Conservation (phyloP, 1,284 basidiomycete genomes). For the Ustilago sp. region DNA sequence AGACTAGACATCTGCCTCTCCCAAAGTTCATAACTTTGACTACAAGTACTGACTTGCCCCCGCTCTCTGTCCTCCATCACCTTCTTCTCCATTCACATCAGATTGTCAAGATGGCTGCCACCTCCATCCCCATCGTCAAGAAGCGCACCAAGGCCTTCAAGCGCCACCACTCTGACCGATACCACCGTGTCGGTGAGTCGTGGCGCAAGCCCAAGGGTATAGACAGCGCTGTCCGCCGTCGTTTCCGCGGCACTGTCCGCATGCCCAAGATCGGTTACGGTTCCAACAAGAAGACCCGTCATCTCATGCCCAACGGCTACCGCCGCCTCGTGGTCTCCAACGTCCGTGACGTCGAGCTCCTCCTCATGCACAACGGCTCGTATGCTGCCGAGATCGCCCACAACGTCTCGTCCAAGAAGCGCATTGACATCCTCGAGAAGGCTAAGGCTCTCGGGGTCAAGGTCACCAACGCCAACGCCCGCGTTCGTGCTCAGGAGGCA, state of each 20-base stretch:
- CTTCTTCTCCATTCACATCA: slow-evolving; percentile 1
- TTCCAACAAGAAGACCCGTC: slow-evolving; percentile 70
- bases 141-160: slow-evolving; percentile 69
- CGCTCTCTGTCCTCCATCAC: slow-evolving; percentile 5
- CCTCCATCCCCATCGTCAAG: slow-evolving; percentile 69
- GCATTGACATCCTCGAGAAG: slow-evolving; percentile 90
- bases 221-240: slow-evolving; percentile 66
- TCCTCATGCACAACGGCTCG: slow-evolving; percentile 84
- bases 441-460: slow-evolving; percentile 71
- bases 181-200: slow-evolving; percentile 65
- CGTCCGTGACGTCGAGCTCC: slow-evolving; percentile 67
- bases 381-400: slow-evolving; percentile 98
- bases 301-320: slow-evolving; percentile 69
- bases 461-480: slow-evolving; percentile 94
- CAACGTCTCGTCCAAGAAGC: slow-evolving; percentile 96
- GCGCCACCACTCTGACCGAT: slow-evolving; percentile 69
- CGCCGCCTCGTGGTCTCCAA: slow-evolving; percentile 68
- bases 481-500: slow-evolving; percentile 94
- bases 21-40: neutral
- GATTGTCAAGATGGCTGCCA: slow-evolving; percentile 65
- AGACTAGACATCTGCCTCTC: neutral
- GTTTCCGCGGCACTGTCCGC: slow-evolving; percentile 65
- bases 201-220: slow-evolving; percentile 70
- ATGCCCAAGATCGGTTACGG: slow-evolving; percentile 70
- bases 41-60: slow-evolving; percentile 20